A percentile compares a stretch with the other conserved stretches of the same genome.
Conservation (phyloP, 1,284 basidiomycete genomes). For the Flammula alnicola region DNA sequence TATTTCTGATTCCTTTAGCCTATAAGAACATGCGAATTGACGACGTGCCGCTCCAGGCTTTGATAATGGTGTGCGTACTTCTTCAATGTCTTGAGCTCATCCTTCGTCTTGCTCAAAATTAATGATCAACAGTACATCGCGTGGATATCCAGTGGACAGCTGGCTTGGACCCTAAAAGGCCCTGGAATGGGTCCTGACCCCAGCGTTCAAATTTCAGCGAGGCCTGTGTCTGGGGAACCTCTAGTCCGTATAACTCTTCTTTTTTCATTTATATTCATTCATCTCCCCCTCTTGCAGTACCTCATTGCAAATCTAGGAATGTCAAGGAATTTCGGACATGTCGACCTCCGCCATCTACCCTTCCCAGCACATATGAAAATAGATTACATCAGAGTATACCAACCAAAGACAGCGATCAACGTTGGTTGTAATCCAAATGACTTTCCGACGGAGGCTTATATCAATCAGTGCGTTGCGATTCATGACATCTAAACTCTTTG, state of each 20-base stretch:
- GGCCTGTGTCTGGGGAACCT: constrained; percentile 73
- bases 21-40: neutral
- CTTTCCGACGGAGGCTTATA: constrained; percentile 69
- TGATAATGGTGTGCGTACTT: constrained; percentile 48
- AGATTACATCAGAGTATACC: constrained; percentile 78
- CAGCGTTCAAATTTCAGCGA: constrained; percentile 57
- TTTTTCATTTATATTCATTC: neutral
- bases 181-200: constrained; percentile 66
- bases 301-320: constrained; percentile 47
- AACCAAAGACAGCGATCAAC: constrained; percentile 56
- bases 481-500: neutral
- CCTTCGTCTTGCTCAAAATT: constrained; percentile 1
- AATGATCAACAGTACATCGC: constrained; percentile 67
- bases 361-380: constrained; percentile 69
- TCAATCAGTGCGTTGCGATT: constrained; percentile 47
- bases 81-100: neutral
- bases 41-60: constrained; percentile 35
- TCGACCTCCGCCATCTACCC: constrained; percentile 57
- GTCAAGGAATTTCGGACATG: constrained; percentile 46
- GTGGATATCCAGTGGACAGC: constrained; percentile 64
- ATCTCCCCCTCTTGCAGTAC: constrained; percentile 33
- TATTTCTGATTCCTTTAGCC: neutral
- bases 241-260: constrained; percentile 51
- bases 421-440: constrained; percentile 74
- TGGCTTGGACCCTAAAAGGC: constrained; percentile 69